These are phyloP conservation scores for Rhodamnia argentea DNA, from an alignment of 345 rosid genomes.

Conservation along the genomic window DNA sequence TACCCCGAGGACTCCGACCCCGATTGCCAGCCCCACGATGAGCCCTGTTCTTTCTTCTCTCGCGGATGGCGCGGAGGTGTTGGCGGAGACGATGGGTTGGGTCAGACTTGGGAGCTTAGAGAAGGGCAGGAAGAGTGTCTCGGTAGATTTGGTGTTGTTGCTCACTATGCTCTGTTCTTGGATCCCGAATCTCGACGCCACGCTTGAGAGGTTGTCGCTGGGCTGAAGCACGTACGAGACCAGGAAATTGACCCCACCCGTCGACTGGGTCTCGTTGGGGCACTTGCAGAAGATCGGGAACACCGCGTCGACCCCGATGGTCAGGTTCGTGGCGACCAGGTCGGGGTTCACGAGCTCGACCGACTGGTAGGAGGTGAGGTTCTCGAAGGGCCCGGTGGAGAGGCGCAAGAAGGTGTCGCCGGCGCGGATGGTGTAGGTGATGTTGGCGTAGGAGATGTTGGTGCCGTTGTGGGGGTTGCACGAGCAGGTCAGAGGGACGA, in stretches of 20 bases:
- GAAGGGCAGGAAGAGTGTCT: constrained; percentile 50
- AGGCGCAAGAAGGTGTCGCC: constrained; percentile 34
- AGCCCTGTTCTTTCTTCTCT: constrained; percentile 29
- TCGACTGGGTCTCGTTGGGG: constrained; percentile 29
- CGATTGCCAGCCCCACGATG: constrained; percentile 38
- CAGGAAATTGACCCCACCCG: constrained; percentile 18
- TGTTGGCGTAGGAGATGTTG: constrained; percentile 36
- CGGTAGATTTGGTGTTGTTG: constrained; percentile 8
- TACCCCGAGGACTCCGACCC: constrained; percentile 30
- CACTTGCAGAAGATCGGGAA: constrained; percentile 66
- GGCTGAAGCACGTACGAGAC: constrained; percentile 61
- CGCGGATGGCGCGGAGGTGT: constrained; percentile 9
- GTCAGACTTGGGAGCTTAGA: constrained; percentile 27
- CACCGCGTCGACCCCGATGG: constrained; percentile 19
- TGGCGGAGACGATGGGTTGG: constrained; percentile 28
- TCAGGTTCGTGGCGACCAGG: constrained; percentile 27
- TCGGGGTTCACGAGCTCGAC: constrained; percentile 50
- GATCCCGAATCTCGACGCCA: constrained; percentile 46
- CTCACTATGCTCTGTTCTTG: constrained; percentile 18
- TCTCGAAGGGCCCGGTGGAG: constrained; percentile 22
- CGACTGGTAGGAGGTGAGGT: constrained; percentile 57
- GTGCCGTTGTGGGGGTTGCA: constrained; percentile 29
- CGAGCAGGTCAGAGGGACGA: constrained; percentile 52
- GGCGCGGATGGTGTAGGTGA: constrained; percentile 23
- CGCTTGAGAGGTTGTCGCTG: constrained; percentile 35